phyloP scores from a whole-genome alignment of 192 early-diverging fungal genomes.

The Entomortierella chlamydospora region DNA sequence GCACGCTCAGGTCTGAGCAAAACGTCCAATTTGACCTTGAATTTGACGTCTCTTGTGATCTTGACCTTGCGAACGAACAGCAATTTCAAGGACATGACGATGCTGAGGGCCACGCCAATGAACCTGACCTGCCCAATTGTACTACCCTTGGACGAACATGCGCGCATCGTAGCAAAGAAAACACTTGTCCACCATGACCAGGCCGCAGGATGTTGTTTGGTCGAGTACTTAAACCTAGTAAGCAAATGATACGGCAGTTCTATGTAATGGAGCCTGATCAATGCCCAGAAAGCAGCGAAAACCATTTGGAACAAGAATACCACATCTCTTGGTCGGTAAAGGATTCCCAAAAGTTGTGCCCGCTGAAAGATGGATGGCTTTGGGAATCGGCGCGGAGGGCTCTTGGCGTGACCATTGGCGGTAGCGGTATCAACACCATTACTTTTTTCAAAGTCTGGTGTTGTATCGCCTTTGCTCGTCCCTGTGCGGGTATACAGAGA shows the following conservation, averaged over 20 bases:
- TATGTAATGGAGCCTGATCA: constrained; percentile 22
- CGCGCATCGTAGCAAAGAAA: constrained; percentile 7
- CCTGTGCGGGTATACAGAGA: constrained; percentile 15
- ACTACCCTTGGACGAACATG: background rate
- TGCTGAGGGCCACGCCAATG: constrained; percentile 5
- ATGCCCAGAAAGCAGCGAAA: constrained; percentile 4
- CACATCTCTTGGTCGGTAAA: constrained; percentile 15
- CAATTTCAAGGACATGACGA: constrained; percentile 1
- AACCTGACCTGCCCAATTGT: constrained; percentile 24
- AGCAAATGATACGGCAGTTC: constrained; percentile 29
- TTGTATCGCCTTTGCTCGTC: background rate
- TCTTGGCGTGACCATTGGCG: background rate
- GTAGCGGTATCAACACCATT: too few relatives aligned
- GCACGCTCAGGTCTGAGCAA: constrained; percentile 24
- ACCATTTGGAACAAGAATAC: constrained; percentile 3
- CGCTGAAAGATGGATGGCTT: constrained; percentile 29
- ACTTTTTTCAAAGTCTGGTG: too few relatives aligned
- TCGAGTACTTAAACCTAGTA: constrained; percentile 24
- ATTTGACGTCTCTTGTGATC: constrained; percentile 10
- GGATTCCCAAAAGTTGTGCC: constrained; percentile 20
- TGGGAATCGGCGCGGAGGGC: constrained; percentile 5
- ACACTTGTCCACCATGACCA: constrained; percentile 34
- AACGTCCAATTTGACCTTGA: constrained; percentile 19
- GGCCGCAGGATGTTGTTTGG: constrained; percentile 18
- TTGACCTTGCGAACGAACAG: constrained; percentile 7